Base-by-base conservation (phyloP, 75 land plant species). In the Pinus tabuliformis region DNA sequence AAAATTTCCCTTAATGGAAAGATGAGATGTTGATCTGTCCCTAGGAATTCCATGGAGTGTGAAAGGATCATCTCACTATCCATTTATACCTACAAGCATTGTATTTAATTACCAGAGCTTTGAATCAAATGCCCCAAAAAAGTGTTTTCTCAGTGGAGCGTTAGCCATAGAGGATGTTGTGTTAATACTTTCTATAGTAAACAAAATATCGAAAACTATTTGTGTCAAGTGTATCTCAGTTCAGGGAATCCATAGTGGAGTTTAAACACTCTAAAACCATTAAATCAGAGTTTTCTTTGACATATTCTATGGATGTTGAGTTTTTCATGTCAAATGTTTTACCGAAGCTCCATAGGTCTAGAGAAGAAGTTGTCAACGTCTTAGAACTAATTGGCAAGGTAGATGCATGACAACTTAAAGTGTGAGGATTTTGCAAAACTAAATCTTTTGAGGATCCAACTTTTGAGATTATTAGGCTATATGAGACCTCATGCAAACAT, bases 1-100 rank as follows among this genome's bases (percentile, higher is more conserved):
- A 18, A 7, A 63, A 70, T 14, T 81, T 5, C 33, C 74, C 49
- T 42, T 90, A 45, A 76, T 90, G 62, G 56, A 64, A 56, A 52
- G 77, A 54, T 56, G 83, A 18, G 78, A 77, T 82, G 87, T 82
- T 73, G 85, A 87, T 79, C 21, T 91, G 17, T 89, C 84, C 80
- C 20, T 91, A 17, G 86, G 80, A 75, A 86, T 91, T 71, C 89
- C 89, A 3, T 72, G 60, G n/a, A 73, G 70, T 42, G 39, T 14
- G 58, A 57, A 74, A 54, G 22, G 57, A 42, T 58, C 52, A 45
- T 5, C 16, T 68, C 65, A 28, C 65, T 9, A 63, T 58, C n/a
- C 58, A 76, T 57, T 75, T 70, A 1, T 56, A 72, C 52, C 82
- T 4, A 62, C 70, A 17, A 76, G 65, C 54, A 30, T 89, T 72